Base-by-base conservation (phyloP, 371 early-diverging fungal species). In the Mucor velutinosus region DNA sequence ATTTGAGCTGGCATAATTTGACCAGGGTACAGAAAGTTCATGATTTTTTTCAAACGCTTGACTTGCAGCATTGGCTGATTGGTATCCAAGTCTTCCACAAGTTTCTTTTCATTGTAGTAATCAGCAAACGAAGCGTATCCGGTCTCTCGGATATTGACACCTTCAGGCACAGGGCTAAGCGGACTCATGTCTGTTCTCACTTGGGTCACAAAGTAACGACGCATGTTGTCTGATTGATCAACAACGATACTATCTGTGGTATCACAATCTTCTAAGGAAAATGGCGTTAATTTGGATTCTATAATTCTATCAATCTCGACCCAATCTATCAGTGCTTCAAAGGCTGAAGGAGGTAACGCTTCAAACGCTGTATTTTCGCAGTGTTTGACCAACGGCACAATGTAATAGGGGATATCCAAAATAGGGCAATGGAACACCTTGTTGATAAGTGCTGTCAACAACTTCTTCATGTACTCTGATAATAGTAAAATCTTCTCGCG, bases 251-350 rank as follows among this genome's bases (percentile, higher is more conserved):
- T 61, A 41, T 86, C 85, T 11, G 70, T 32, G 4, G 85, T 47
- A 2, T 66, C 57, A 4, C 29, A 25, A 12, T 53, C 65, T 7
- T 62, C 58, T 11, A 69, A 30, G 25, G 33, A 19, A 25, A 82
- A 55, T 0, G 69, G 60, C 0, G 66, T 49, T 3, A 27, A 32
- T 21, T 62, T 62, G 0, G 69, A 69, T 15, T 75, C 69, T 0
- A 71, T 71, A 8, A 65, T 66, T 0, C 39, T 60, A 0, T 60
- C 27, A 1, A 90, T 70, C 56, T 80, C 84, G 15, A 81, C 72
- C 91, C 91, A 92, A 35, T 91, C 89, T 41, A 93, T 79, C 0
- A 70, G 45, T 10, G 70, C 43, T n/a, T 65, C 29, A 6, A 71
- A 35, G 8, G 45, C 47, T 7, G 33, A 11, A 3, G 51, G 51